Evolutionary conservation across 2,329 filamentous ascomycete species (phyloP).

Genomic region (Dactylellina drechsleri): DNA sequence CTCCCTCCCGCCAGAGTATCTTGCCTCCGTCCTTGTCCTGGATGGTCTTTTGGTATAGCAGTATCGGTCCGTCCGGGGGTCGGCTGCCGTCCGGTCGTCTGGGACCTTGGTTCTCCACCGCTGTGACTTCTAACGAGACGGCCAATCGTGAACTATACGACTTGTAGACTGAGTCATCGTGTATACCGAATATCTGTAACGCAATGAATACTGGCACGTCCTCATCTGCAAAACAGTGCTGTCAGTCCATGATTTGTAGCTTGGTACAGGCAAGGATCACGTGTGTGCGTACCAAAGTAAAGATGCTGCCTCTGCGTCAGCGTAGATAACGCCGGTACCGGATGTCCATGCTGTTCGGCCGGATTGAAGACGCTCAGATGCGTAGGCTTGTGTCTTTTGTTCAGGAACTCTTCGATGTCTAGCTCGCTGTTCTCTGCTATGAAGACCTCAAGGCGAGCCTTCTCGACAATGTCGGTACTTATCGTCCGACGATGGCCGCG

Average conservation of each 20-base stretch:
- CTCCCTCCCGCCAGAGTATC: conserved; percentile 57
- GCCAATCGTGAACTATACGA: conserved; percentile 72
- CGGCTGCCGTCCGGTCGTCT: conserved; percentile 62
- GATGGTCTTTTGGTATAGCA: conserved; percentile 58
- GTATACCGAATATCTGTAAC: conserved; percentile 70
- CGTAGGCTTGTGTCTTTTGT: conserved; percentile 32
- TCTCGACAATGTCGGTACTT: conserved; percentile 67
- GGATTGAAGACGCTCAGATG: conserved; percentile 59
- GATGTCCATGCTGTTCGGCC: conserved; percentile 16
- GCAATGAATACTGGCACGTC: conserved; percentile 75
- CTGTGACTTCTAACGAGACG: conserved; percentile 74
- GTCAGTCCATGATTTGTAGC: conserved; percentile 8
- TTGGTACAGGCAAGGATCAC: conserved; percentile 54
- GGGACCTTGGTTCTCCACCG: conserved; percentile 69
- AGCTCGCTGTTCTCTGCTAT: conserved; percentile 70
- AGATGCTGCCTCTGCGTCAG: conserved; percentile 73
- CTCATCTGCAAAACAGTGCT: conserved; percentile 72
- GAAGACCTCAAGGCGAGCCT: conserved; percentile 71
- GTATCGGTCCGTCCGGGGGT: conserved; percentile 60
- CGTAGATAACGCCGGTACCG: conserved; percentile 66
- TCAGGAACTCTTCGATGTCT: conserved; percentile 65
- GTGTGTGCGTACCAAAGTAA: conserved; percentile 72
- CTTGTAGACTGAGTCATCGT: conserved; percentile 69
- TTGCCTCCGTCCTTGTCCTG: conserved; percentile 58
- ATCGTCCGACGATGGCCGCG: conserved; percentile 58